These are phyloP conservation scores for Dunaliella sp. DNA, from an alignment of 139 green algal species.

Conservation along the genomic window DNA sequence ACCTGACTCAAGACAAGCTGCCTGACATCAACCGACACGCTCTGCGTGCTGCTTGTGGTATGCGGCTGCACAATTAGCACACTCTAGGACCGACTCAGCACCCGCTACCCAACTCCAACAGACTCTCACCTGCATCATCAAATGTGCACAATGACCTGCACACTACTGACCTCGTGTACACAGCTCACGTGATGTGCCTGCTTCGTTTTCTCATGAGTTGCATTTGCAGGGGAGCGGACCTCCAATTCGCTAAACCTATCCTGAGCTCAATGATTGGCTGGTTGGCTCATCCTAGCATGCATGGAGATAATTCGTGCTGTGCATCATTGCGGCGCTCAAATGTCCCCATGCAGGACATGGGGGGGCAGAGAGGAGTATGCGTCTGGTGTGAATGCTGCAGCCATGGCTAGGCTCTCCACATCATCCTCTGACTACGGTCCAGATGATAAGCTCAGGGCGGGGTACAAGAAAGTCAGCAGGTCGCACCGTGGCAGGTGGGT, in stretches of 20 bases:
- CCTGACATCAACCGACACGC: no score
- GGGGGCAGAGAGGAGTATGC: background rate
- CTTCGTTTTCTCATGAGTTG: background rate
- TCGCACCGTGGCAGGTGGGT: slow-evolving; percentile 22
- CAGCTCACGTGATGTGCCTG: background rate
- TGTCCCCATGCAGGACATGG: background rate
- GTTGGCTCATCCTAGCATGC: background rate
- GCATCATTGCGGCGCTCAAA: no score
- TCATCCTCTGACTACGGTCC: background rate
- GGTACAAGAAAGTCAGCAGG: slow-evolving; percentile 2
- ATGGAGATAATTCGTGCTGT: background rate
- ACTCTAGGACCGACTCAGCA: no score
- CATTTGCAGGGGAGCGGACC: background rate
- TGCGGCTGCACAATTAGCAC: no score
- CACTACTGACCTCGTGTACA: background rate
- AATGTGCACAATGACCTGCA: no score
- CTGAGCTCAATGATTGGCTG: background rate
- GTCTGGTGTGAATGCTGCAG: background rate
- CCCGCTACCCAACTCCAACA: no score
- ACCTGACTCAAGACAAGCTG: no score
- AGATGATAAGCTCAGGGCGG: background rate
- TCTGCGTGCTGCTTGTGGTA: no score
- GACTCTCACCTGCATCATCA: no score
- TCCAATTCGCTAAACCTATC: background rate
- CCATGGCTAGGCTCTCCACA: background rate